These are phyloP conservation scores for Agaricus bisporus DNA, from an alignment of 768 basidiomycete species.

Conservation along the genomic window DNA sequence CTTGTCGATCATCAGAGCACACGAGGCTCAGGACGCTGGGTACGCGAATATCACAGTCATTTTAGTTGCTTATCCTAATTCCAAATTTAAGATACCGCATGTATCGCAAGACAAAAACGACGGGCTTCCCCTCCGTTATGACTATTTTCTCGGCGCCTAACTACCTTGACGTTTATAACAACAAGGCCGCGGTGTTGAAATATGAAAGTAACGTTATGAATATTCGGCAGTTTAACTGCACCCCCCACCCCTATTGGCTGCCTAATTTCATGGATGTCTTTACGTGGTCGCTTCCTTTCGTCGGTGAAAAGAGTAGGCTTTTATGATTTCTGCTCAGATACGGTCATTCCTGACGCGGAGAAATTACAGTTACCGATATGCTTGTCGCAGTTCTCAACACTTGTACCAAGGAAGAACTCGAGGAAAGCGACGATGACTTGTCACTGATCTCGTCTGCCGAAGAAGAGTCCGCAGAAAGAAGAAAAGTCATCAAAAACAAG, in stretches of 20 bases:
- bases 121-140: slow-evolving; percentile 99
- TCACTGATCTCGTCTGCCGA: slow-evolving; percentile 34
- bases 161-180: slow-evolving; percentile 98
- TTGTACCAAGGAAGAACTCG: slow-evolving; percentile 94
- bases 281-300: slow-evolving; percentile 97
- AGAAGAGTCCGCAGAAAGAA: slow-evolving; percentile 59
- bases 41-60: slow-evolving; percentile 26
- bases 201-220: slow-evolving; percentile 99
- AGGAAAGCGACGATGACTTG: slow-evolving; percentile 67
- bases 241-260: slow-evolving; percentile 94
- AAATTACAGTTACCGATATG: slow-evolving; percentile 90
- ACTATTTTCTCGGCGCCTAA: slow-evolving; percentile 99
- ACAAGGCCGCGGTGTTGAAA: slow-evolving; percentile 98
- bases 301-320: slow-evolving; percentile 89
- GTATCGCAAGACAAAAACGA: slow-evolving; percentile 98
- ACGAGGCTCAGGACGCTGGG: slow-evolving; percentile 99
- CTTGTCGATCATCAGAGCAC: slow-evolving; percentile 93
- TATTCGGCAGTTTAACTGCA: slow-evolving; percentile 96
- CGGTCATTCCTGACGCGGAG: slow-evolving; percentile 1
- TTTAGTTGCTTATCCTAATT: not conserved
- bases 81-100: slow-evolving; percentile 70
- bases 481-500: slow-evolving; percentile 96
- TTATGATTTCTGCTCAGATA: not conserved
- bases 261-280: slow-evolving; percentile 99
- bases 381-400: slow-evolving; percentile 93